Base-by-base conservation (phyloP, 495 filamentous ascomycete genomes). In the Pyrenopolyporus hunteri region DNA sequence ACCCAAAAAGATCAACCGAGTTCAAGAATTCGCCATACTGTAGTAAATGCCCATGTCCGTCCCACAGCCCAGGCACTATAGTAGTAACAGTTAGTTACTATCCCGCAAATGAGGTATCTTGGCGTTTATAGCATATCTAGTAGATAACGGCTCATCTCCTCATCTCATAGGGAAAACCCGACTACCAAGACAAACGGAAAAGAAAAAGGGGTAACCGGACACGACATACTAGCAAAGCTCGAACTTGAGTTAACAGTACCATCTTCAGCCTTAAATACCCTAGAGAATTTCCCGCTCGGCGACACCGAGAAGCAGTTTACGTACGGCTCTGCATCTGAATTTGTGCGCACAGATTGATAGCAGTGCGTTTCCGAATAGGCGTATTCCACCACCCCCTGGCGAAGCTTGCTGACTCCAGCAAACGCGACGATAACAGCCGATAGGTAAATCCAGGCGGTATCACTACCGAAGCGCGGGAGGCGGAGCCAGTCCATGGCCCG, bases 21-120 rank as follows among this genome's bases (percentile, higher is more conserved):
- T 84, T 77, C 56, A 88, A 65, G 60, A 87, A 85, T 70, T 89
- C 84, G 14, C 86, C 86, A 66, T 86, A 87, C 57, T 76, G 77
- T 17, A 86, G 57, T 55, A 88, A 61, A 64, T 89, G 86, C 0
- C 84, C 86, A 54, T 89, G 86, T 0, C 82, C 84, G 54, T 89
- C 86, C 81, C 85, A 87, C 3, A 89, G 67, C 0, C 85, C 86
- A 0, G 86, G 86, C 39, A 86, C 45, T 48, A 33, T 33, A 22
- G 1, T 17, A 48, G 28, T 17, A 6, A 22, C 0, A 48, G 45
- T 48, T 9, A 48, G 28, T 6, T 25, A 33, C 16, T 5, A 33
- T 33, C 2, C 22, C 9, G 4, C 42, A 28, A 29, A 29, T 17
- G 5, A 28, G 3, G 22, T n/a, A 23, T 4, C 31, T 9, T n/a